These are phyloP conservation scores for Aspergillus proliferans DNA, from an alignment of 2,329 filamentous ascomycete genomes.

Conservation along the genomic window DNA sequence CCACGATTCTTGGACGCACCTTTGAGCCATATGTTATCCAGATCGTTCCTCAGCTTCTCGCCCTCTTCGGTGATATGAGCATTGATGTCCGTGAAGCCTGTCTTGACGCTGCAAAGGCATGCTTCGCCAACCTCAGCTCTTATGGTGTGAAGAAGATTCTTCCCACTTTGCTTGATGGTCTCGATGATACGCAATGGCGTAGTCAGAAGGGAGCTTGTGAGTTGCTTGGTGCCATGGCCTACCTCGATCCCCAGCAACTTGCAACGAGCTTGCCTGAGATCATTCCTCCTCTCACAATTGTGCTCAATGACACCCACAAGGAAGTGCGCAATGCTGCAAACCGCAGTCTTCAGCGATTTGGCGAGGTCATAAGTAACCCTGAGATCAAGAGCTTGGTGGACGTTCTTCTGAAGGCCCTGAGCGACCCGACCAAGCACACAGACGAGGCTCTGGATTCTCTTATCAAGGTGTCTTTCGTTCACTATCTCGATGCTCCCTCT, in stretches of 20 bases:
- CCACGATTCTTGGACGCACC: conserved; percentile 73
- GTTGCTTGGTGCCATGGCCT: conserved; percentile 94
- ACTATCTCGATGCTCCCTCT: conserved; percentile 96
- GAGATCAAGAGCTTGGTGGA: conserved; percentile 91
- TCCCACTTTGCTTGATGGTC: conserved; percentile 80
- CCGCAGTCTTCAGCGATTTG: conserved; percentile 92
- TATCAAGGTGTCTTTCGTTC: conserved; percentile 97
- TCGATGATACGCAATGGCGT: conserved; percentile 94
- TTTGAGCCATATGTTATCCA: conserved; percentile 98
- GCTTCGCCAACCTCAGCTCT: conserved; percentile 86
- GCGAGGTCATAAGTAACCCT: conserved; percentile 96
- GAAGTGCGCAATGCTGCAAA: conserved; percentile 90
- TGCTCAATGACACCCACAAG: conserved; percentile 96
- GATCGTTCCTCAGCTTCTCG: conserved; percentile 83
- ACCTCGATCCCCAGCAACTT: conserved; percentile 90
- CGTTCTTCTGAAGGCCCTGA: conserved; percentile 89
- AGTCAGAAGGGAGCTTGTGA: conserved; percentile 98
- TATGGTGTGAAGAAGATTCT: conserved; percentile 94
- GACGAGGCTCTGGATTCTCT: conserved; percentile 88
- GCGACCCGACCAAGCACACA: conserved; percentile 94
- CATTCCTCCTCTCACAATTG: conserved; percentile 87
- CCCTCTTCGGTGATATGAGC: conserved; percentile 81
- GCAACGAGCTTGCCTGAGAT: conserved; percentile 90
- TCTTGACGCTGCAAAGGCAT: conserved; percentile 86
- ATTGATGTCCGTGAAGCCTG: conserved; percentile 88